phyloP scores from a whole-genome alignment of 1,284 basidiomycete genomes.

The Leucoagaricus sp. region DNA sequence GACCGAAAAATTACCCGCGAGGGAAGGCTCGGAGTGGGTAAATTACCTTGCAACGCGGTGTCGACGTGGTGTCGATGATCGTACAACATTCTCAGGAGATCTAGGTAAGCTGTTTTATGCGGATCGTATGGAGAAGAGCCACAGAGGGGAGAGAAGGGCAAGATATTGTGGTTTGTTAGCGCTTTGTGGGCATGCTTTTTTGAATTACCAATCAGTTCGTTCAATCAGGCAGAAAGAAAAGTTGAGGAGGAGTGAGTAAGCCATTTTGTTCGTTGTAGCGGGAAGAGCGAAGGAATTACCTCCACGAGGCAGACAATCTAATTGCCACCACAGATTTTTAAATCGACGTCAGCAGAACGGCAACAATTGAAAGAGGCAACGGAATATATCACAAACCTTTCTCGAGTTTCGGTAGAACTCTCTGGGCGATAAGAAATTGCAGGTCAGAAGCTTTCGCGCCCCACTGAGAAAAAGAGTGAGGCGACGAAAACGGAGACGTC shows the following conservation, averaged over 20 bases:
- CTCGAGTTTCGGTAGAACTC: constrained; percentile 24
- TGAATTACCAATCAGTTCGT: not conserved
- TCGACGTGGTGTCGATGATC: constrained; percentile 24
- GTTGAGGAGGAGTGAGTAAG: not conserved
- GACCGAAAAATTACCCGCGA: not conserved
- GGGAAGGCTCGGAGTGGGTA: not conserved
- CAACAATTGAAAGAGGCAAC: constrained; percentile 1
- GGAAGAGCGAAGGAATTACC: constrained; percentile 19
- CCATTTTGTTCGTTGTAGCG: not conserved
- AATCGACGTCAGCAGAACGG: not conserved
- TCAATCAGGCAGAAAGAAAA: not conserved
- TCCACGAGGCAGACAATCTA: constrained; percentile 28
- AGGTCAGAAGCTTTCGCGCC: constrained; percentile 22
- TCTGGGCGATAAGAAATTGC: constrained; percentile 15
- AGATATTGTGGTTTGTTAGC: constrained; percentile 22
- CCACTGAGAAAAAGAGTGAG: constrained; percentile 25
- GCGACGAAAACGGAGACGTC: constrained; percentile 22
- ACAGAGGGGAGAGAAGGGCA: constrained; percentile 22
- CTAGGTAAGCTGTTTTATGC: constrained; percentile 28
- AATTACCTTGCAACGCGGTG: constrained; percentile 25
- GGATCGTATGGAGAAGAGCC: constrained; percentile 19
- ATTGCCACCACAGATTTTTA: not conserved
- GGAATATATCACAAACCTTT: constrained; percentile 28
- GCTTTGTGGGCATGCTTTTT: constrained; percentile 26
- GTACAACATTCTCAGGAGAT: constrained; percentile 25